phyloP scores from a whole-genome alignment of 345 rosid species.

The Barbarea vulgaris region DNA sequence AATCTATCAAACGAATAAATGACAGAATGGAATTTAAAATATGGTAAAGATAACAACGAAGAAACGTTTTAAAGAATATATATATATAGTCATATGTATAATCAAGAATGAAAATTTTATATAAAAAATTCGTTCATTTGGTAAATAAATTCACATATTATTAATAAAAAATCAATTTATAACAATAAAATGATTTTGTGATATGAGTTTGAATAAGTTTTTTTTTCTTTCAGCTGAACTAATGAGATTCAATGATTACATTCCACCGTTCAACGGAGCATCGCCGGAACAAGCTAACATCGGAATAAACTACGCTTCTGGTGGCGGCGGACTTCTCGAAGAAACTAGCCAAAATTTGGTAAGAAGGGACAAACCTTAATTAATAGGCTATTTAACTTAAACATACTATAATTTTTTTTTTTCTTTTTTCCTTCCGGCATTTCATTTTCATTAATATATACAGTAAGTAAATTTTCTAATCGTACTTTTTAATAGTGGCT shows the following conservation, averaged over 20 bases:
- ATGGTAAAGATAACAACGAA: not conserved
- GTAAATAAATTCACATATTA: no score
- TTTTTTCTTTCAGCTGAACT: conserved; percentile 45
- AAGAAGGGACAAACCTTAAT: conserved; percentile 7
- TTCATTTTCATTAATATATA: no score
- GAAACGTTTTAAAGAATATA: not conserved
- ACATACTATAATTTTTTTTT: not conserved
- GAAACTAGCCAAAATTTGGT: conserved; percentile 60
- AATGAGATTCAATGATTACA: conserved; percentile 45
- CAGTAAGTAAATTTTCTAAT: no score
- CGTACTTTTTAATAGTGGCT: not conserved
- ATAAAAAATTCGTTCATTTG: not conserved
- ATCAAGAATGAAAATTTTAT: not conserved
- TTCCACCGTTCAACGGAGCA: conserved; percentile 47
- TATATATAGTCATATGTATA: not conserved
- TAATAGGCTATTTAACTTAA: not conserved
- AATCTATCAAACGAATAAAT: not conserved
- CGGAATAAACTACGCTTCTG: conserved; percentile 74
- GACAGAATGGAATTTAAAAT: not conserved
- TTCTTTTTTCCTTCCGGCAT: not conserved
- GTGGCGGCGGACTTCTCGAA: conserved; percentile 57
- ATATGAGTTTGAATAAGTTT: conserved; percentile 10
- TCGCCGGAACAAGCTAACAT: conserved; percentile 34
- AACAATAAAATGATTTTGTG: not conserved
- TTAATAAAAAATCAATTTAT: not conserved